A percentile compares a stretch with the other conserved stretches of the same genome.
Conservation (phyloP, 495 filamentous ascomycete species). For the Aspergillus sclerotioniger region DNA sequence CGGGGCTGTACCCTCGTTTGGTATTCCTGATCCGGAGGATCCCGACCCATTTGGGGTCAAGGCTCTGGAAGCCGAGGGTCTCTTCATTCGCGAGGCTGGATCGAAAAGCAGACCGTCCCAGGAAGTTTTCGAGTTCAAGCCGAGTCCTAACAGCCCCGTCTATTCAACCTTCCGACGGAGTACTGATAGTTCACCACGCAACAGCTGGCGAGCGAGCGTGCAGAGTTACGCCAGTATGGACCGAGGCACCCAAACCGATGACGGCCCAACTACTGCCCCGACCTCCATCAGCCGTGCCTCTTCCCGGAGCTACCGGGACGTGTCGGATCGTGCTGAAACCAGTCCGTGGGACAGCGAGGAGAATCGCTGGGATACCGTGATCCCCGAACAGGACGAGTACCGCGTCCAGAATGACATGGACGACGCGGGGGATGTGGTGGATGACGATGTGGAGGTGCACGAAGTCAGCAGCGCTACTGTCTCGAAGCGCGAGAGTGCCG, state of each 20-base stretch:
- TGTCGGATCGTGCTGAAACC: slow-evolving; percentile 37
- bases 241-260: slow-evolving; percentile 58
- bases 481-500: slow-evolving; percentile 47
- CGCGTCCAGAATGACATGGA: slow-evolving; percentile 26
- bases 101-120: slow-evolving; percentile 63
- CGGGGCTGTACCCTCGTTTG: slow-evolving; percentile 54
- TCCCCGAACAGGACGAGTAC: slow-evolving; percentile 34
- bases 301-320: slow-evolving; percentile 44
- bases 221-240: slow-evolving; percentile 57
- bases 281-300: slow-evolving; percentile 43
- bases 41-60: slow-evolving; percentile 89
- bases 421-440: slow-evolving; percentile 13
- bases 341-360: slow-evolving; percentile 28
- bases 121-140: slow-evolving; percentile 78
- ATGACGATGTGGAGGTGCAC: slow-evolving; percentile 39
- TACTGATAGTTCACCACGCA: slow-evolving; percentile 54
- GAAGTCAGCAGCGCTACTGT: slow-evolving; percentile 43
- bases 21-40: slow-evolving; percentile 68
- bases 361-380: slow-evolving; percentile 33
- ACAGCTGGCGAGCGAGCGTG: slow-evolving; percentile 66
- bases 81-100: slow-evolving; percentile 85
- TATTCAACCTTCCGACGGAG: slow-evolving; percentile 69
- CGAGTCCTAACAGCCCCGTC: slow-evolving; percentile 73
- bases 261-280: slow-evolving; percentile 45
- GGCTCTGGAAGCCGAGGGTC: slow-evolving; percentile 76